These are phyloP conservation scores for Aureobasidium sp. DNA, from an alignment of 2,329 filamentous ascomycete species.

Conservation along the genomic window DNA sequence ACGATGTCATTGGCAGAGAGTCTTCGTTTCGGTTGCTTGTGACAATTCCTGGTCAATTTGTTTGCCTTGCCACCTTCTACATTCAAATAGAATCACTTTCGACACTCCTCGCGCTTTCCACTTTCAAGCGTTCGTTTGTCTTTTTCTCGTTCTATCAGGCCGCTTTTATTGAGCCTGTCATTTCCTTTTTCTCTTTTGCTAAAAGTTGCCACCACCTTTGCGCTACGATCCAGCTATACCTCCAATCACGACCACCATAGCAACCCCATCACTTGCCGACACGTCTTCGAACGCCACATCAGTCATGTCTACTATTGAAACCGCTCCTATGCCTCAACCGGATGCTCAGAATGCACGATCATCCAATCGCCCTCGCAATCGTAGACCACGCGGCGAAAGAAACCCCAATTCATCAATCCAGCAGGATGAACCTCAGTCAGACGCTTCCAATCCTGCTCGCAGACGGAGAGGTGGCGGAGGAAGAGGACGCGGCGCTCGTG, in stretches of 20 bases:
- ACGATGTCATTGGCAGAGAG: slow-evolving; percentile 11
- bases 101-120: neutral
- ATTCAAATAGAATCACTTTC: neutral
- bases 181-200: slow-evolving; percentile 7
- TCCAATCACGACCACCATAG: neutral
- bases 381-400: slow-evolving; percentile 5
- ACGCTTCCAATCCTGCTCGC: neutral
- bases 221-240: neutral
- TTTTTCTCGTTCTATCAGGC: slow-evolving; percentile 14
- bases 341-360: neutral
- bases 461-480: slow-evolving; percentile 26
- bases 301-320: slow-evolving; percentile 12
- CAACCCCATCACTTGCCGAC: neutral
- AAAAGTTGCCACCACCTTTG: neutral
- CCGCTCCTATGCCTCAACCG: neutral
- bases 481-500: slow-evolving; percentile 21
- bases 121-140: slow-evolving; percentile 1
- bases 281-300: neutral
- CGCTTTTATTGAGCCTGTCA: slow-evolving; percentile 15
- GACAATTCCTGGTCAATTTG: neutral
- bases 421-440: neutral
- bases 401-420: neutral
- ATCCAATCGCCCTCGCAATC: neutral
- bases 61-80: slow-evolving; percentile 9
- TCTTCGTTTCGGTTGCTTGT: slow-evolving; percentile 2